Evolutionary conservation across 176 grass and related monocot species (phyloP).

Genomic region (Ensete ventricosum): DNA sequence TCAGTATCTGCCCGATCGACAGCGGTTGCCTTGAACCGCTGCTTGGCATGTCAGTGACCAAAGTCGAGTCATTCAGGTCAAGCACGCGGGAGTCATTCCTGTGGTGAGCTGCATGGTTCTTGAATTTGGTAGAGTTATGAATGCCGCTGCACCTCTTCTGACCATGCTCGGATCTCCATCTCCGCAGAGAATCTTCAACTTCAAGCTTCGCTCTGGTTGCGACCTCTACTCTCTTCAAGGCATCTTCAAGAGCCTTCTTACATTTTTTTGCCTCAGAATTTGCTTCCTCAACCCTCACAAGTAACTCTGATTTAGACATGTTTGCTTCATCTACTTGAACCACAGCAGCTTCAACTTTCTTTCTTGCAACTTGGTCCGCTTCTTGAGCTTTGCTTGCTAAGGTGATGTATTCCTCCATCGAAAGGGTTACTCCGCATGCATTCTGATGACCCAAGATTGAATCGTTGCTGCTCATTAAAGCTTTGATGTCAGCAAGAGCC

Average conservation of each 20-base stretch:
- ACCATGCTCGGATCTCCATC: conserved; percentile 48
- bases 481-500: conserved; percentile 77
- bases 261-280: conserved; percentile 54
- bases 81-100: conserved; percentile 12
- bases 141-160: conserved; percentile 17
- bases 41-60: conserved; percentile 26
- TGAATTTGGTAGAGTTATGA: conserved; percentile 56
- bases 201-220: conserved; percentile 54
- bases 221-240: conserved; percentile 59
- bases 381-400: conserved; percentile 49
- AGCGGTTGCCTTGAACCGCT: conserved; percentile 23
- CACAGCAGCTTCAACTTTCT: conserved; percentile 54
- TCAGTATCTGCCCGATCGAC: conserved; percentile 89
- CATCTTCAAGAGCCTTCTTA: conserved; percentile 57
- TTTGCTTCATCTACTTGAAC: conserved; percentile 46
- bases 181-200: conserved; percentile 53
- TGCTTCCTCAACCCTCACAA: conserved; percentile 52
- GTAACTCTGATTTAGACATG: conserved; percentile 34
- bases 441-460: conserved; percentile 24
- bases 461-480: conserved; percentile 47
- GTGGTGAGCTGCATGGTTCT: conserved; percentile 29
- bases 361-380: conserved; percentile 47
- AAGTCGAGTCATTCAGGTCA: conserved; percentile 16
- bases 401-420: conserved; percentile 50
- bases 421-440: conserved; percentile 40